These are phyloP conservation scores for Setaria italica DNA, from an alignment of 202 grass and related monocot genomes.

Conservation along the genomic window DNA sequence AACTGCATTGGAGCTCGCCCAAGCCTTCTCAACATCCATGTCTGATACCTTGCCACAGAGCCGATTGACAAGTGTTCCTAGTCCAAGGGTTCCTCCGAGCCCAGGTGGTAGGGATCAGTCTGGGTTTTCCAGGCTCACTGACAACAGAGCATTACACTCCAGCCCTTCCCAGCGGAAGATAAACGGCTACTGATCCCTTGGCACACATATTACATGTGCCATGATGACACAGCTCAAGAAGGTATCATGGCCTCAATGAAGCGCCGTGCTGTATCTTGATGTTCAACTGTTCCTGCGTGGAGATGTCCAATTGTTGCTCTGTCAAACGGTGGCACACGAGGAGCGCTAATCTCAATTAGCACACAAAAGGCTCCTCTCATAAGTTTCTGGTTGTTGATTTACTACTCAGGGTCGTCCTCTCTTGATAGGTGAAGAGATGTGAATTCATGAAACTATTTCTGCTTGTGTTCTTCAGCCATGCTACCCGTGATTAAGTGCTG, in stretches of 20 bases:
- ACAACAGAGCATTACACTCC: constrained; percentile 45
- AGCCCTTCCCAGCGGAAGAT: constrained; percentile 61
- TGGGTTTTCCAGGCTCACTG: constrained; percentile 65
- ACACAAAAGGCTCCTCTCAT: constrained; percentile 49
- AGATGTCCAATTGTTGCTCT: constrained; percentile 32
- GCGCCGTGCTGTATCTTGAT: constrained; percentile 31
- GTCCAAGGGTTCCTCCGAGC: constrained; percentile 52
- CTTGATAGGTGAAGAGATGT: constrained; percentile 33
- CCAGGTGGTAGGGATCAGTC: constrained; percentile 55
- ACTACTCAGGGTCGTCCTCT: constrained; percentile 6
- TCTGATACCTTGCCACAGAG: constrained; percentile 57
- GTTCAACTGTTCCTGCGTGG: constrained; percentile 40
- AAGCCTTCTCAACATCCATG: constrained; percentile 86
- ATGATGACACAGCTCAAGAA: constrained; percentile 27
- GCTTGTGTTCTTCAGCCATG: constrained; percentile 35
- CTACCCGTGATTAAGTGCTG: constrained; percentile 32
- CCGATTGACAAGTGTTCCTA: constrained; percentile 57
- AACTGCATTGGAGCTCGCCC: constrained; percentile 80
- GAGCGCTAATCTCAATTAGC: constrained; percentile 38
- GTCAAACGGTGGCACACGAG: constrained; percentile 14
- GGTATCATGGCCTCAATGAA: constrained; percentile 43
- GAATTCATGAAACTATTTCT: constrained; percentile 43
- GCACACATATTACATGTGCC: constrained; percentile 38
- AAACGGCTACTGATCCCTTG: constrained; percentile 72
- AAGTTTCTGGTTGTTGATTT: constrained; percentile 37